A percentile compares a stretch with the other conserved stretches of the same genome.
phyloP scores from a whole-genome alignment of 2,329 filamentous ascomycete genomes.

The Aspergillus flavus region DNA sequence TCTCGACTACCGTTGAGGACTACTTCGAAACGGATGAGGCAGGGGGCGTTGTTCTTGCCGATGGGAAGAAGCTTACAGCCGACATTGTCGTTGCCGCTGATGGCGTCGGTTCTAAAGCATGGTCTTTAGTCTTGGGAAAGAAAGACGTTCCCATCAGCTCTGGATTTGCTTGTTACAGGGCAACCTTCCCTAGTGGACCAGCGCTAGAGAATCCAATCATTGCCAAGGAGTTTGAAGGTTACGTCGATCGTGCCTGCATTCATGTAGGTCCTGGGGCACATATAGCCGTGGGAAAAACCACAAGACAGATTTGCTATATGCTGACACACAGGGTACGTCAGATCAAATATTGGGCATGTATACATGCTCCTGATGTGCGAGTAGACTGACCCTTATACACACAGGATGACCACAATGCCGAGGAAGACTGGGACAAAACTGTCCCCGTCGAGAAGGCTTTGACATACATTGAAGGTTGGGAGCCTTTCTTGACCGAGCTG shows the following conservation, averaged over 20 bases:
- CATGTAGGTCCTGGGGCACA: constrained; percentile 8
- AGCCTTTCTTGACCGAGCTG: neutral
- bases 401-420: neutral
- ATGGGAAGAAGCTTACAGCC: neutral
- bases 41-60: neutral
- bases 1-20: neutral
- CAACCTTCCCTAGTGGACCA: neutral
- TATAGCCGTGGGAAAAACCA: neutral
- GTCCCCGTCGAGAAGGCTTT: neutral
- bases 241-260: neutral
- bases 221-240: constrained; percentile 1
- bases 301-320: constrained; percentile 2
- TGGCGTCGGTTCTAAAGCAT: constrained; percentile 9
- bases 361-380: no score
- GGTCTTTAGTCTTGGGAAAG: constrained; percentile 3
- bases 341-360: no score
- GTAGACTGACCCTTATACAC: neutral
- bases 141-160: constrained; percentile 6
- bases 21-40: constrained; percentile 2
- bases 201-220: constrained; percentile 7
- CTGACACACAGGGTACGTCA: constrained; percentile 8
- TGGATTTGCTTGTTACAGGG: constrained; percentile 9
- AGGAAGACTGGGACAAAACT: neutral
- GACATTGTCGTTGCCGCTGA: constrained; percentile 11
- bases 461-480: neutral